Conservation (phyloP, 345 rosid species). For the Corchorus olitorius region DNA sequence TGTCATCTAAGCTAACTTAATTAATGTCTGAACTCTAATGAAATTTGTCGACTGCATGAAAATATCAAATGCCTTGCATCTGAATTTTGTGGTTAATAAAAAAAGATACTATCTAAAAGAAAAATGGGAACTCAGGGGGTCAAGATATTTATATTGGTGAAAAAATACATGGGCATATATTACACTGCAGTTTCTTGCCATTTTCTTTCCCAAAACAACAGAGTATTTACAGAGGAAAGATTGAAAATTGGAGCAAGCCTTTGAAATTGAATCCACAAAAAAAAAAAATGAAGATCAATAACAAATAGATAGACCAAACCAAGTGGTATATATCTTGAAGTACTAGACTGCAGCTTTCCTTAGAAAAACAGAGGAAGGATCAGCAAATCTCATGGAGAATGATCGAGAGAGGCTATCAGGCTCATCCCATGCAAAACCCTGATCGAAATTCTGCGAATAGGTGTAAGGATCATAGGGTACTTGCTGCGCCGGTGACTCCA, state of each 20-base stretch:
- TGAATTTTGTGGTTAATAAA: neutral
- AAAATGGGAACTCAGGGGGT: neutral
- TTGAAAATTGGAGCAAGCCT: neutral
- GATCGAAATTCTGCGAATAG: constrained; percentile 55
- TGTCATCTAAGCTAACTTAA: neutral
- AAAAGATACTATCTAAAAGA: neutral
- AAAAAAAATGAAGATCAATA: neutral
- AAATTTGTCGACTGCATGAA: neutral
- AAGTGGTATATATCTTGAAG: neutral
- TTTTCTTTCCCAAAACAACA: neutral
- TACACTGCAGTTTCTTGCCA: neutral
- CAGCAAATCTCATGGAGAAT: constrained; percentile 49
- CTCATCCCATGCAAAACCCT: constrained; percentile 43
- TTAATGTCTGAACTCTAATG: neutral
- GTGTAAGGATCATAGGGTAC: constrained; percentile 37
- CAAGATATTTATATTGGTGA: neutral
- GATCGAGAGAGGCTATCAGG: constrained; percentile 48
- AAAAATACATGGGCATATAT: neutral
- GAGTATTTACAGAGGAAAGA: neutral
- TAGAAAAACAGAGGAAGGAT: constrained; percentile 26
- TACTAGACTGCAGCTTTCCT: constrained; percentile 10
- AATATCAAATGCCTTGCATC: neutral
- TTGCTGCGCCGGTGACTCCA: constrained; percentile 22
- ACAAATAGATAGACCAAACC: neutral
- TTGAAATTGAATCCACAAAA: neutral